Percentiles rank a stretch among this genome's conserved stretches.
These are phyloP conservation scores for Ceratocystis lukuohia DNA, from an alignment of 2,329 filamentous ascomycete genomes.

Conservation along the genomic window DNA sequence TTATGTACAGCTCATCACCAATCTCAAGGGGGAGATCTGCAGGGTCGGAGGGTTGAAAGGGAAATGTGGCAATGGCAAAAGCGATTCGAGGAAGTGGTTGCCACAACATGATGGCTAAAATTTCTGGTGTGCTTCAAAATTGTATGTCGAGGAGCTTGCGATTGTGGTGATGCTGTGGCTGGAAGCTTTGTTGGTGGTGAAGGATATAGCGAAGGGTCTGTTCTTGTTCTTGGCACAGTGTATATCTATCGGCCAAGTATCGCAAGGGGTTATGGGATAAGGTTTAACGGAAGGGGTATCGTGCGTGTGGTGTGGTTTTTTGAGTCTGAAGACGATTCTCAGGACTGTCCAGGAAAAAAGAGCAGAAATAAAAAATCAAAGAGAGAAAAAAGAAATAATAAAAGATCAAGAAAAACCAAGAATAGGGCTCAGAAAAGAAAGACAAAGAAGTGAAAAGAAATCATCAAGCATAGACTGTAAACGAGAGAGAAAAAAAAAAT, in stretches of 20 bases:
- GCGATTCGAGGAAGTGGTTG: slow-evolving; percentile 91
- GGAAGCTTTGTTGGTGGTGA: background rate
- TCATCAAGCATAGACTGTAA: slow-evolving; percentile 4
- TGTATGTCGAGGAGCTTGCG: background rate
- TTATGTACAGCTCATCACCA: slow-evolving; percentile 96
- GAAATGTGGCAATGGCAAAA: slow-evolving; percentile 92
- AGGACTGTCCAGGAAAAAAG: background rate
- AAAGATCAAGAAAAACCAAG: background rate
- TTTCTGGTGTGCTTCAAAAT: slow-evolving; percentile 23
- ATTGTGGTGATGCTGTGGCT: background rate
- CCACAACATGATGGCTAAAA: slow-evolving; percentile 61
- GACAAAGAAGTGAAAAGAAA: slow-evolving; percentile 6
- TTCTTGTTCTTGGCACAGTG: background rate
- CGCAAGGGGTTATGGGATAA: background rate
- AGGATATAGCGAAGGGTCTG: background rate
- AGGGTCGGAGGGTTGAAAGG: slow-evolving; percentile 73
- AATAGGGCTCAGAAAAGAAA: background rate
- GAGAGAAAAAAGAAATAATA: background rate
- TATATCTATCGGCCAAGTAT: background rate
- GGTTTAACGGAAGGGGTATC: slow-evolving; percentile 7
- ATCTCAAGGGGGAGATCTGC: slow-evolving; percentile 93
- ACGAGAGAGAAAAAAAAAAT: slow-evolving; percentile 1
- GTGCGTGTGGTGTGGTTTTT: background rate
- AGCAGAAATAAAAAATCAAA: background rate
- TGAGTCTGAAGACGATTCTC: background rate